Conservation (phyloP, 257 asterid species). For the Forsythia viridissima region DNA sequence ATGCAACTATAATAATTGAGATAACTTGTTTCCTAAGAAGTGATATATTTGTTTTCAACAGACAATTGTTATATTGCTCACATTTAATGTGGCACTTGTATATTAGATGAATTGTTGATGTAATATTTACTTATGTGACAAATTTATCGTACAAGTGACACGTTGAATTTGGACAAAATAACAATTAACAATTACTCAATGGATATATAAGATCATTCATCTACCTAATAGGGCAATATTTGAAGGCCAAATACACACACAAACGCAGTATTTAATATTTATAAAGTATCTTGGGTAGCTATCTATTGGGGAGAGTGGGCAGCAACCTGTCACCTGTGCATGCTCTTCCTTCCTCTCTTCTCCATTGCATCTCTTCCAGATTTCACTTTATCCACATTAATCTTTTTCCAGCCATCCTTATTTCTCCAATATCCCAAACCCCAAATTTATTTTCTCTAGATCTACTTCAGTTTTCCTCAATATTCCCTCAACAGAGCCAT, state of each 20-base stretch:
- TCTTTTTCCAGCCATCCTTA: background rate
- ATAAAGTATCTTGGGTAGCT: background rate
- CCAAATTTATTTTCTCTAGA: constrained; percentile 17
- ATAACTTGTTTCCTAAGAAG: no score
- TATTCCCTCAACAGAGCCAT: background rate
- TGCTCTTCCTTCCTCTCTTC: constrained; percentile 30
- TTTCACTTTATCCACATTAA: background rate
- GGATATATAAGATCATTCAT: no score
- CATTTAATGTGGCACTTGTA: no score
- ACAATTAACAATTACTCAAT: no score
- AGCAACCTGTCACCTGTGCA: constrained; percentile 52
- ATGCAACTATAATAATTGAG: no score
- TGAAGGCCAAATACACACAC: constrained; percentile 14
- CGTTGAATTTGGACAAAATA: no score
- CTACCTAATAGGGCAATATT: no score
- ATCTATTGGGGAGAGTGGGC: constrained; percentile 25
- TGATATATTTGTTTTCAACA: no score
- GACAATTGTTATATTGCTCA: no score
- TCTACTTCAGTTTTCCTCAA: constrained; percentile 16
- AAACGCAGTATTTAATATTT: background rate
- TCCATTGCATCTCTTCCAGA: constrained; percentile 15
- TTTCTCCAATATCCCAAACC: background rate
- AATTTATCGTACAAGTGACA: no score
- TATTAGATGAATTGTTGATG: no score
- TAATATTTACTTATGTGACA: no score